Evolutionary conservation across 768 basidiomycete species (phyloP).

Genomic region (Lentinula sp.): DNA sequence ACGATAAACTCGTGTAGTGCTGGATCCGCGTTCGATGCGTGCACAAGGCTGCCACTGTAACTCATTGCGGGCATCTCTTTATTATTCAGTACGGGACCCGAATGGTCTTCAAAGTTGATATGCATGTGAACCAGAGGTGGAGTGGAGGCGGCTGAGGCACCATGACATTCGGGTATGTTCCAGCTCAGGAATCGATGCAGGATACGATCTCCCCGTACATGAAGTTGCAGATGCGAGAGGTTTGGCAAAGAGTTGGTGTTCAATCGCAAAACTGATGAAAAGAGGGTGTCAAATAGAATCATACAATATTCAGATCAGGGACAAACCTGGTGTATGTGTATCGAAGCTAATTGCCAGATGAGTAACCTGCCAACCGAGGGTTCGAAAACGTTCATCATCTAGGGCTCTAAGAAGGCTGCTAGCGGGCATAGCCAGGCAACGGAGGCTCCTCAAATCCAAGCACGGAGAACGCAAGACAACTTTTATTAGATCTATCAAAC

Average conservation of each 20-base stretch:
- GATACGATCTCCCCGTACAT: not conserved
- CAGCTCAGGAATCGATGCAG: not conserved
- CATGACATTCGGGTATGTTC: not conserved
- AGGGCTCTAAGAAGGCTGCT: not conserved
- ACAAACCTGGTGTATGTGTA: not conserved
- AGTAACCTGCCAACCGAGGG: not conserved
- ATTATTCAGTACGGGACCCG: not conserved
- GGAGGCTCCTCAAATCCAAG: not conserved
- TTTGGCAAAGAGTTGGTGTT: not conserved
- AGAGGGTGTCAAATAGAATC: not conserved
- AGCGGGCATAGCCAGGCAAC: not conserved
- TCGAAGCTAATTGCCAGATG: not conserved
- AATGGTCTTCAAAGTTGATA: not conserved
- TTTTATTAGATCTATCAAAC: not conserved
- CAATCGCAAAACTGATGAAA: not conserved
- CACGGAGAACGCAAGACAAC: not conserved
- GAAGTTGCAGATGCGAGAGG: not conserved
- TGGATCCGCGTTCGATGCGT: not conserved
- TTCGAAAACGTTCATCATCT: not conserved
- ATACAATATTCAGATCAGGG: not conserved
- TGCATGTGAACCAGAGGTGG: not conserved
- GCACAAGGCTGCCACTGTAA: not conserved
- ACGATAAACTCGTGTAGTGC: not conserved
- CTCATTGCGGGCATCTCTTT: not conserved
- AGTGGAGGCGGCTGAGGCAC: not conserved